These are phyloP conservation scores for Gynostemma pentaphyllum DNA, from an alignment of 306 rosid species.

Conservation along the genomic window DNA sequence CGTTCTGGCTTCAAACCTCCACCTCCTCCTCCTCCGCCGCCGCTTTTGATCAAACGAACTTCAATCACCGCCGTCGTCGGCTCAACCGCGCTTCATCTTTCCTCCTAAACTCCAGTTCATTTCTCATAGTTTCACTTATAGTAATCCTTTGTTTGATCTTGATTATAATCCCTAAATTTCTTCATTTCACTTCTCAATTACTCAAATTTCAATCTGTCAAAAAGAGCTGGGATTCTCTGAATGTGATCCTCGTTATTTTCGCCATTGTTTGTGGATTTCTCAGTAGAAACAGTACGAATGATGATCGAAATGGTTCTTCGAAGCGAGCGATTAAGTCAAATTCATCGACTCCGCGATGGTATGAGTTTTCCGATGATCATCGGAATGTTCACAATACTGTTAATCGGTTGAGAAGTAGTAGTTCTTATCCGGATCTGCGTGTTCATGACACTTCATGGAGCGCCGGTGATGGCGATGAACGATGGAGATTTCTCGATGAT, in stretches of 20 bases:
- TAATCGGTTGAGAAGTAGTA: constrained; percentile 50
- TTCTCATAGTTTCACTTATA: constrained; percentile 31
- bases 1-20: constrained; percentile 46
- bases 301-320: constrained; percentile 14
- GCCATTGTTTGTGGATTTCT: constrained; percentile 84
- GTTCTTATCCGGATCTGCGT: constrained; percentile 84
- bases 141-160: constrained; percentile 30
- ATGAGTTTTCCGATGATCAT: constrained; percentile 38
- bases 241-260: constrained; percentile 63
- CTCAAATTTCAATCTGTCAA: constrained; percentile 54
- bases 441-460: constrained; percentile 35
- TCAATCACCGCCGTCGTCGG: constrained; percentile 15
- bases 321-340: constrained; percentile 17
- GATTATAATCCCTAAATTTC: constrained; percentile 38
- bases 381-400: neutral
- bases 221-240: constrained; percentile 76
- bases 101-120: constrained; percentile 37
- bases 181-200: constrained; percentile 36
- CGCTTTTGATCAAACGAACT: neutral
- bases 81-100: constrained; percentile 34
- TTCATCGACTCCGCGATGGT: constrained; percentile 41
- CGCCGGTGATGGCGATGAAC: constrained; percentile 43
- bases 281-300: constrained; percentile 22
- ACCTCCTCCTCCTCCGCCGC: neutral
- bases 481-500: constrained; percentile 60